Evolutionary conservation across 495 filamentous ascomycete species (phyloP).

Genomic region (Extremus antarcticus): DNA sequence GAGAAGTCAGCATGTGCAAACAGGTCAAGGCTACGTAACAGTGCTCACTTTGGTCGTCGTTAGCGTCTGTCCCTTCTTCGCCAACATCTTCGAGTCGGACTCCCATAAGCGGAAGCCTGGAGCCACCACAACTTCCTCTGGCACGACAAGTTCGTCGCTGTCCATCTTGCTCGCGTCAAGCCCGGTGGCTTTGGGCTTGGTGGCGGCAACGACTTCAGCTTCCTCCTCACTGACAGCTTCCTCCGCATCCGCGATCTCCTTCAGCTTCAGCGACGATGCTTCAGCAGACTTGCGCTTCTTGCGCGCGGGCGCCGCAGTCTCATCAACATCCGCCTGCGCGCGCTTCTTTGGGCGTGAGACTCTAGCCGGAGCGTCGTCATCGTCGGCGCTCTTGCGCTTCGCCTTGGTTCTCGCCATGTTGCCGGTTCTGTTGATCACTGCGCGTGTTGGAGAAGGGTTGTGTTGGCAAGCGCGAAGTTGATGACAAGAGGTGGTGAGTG

Average conservation of each 20-base stretch:
- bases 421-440: neutral
- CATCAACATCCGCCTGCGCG: neutral
- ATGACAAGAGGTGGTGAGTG: neutral
- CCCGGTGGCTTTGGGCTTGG: neutral
- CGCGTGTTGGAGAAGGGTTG: neutral
- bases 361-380: neutral
- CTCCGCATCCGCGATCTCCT: constrained; percentile 1
- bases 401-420: neutral
- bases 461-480: neutral
- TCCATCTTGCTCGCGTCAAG: neutral
- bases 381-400: neutral
- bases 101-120: neutral
- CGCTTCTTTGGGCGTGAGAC: neutral
- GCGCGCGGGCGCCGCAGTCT: neutral
- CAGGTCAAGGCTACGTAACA: neutral
- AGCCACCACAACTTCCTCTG: neutral
- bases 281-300: constrained; percentile 8
- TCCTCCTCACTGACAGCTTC: neutral
- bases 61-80: neutral
- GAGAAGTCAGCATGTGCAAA: neutral
- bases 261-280: neutral
- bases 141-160: neutral
- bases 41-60: neutral
- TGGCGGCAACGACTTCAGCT: too few relatives aligned
- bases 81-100: neutral